Conservation (phyloP, 768 basidiomycete genomes). For the Neoboletus magnificus region DNA sequence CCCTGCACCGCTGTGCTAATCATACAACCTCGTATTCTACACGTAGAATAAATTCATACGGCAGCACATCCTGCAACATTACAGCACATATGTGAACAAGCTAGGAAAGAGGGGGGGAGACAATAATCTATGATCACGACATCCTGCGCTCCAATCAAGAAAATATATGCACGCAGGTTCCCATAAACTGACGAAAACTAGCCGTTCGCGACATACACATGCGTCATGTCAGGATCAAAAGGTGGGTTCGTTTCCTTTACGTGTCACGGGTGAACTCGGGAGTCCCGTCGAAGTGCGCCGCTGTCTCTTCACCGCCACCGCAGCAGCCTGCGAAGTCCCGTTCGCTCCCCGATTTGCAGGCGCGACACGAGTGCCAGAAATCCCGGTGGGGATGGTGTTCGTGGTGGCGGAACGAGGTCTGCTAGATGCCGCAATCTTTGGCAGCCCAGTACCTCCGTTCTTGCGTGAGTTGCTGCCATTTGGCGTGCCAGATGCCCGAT, state of each 20-base stretch:
- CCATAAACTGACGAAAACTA: constrained; percentile 11
- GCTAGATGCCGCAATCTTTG: constrained; percentile 73
- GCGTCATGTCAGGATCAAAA: constrained; percentile 12
- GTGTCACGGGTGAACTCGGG: constrained; percentile 37
- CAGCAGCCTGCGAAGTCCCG: constrained; percentile 18
- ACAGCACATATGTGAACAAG: constrained; percentile 17
- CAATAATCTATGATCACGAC: constrained; percentile 35
- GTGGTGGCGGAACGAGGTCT: constrained; percentile 72
- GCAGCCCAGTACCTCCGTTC: constrained; percentile 47
- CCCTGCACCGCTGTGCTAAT: constrained; percentile 22
- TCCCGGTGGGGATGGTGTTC: constrained; percentile 49
- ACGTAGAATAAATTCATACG: constrained; percentile 32
- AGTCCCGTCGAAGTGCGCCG: constrained; percentile 69
- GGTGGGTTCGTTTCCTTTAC: constrained; percentile 25
- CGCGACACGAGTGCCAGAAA: constrained; percentile 40
- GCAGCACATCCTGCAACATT: constrained; percentile 21
- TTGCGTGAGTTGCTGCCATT: constrained; percentile 61
- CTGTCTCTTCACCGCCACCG: constrained; percentile 68
- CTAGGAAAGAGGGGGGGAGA: constrained; percentile 10
- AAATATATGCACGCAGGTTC: constrained; percentile 29
- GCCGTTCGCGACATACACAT: constrained; percentile 10
- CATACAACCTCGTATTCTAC: constrained; percentile 30
- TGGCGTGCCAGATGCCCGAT: constrained; percentile 76
- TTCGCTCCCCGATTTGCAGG: constrained; percentile 28
- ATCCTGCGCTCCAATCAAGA: constrained; percentile 33